Evolutionary conservation across 177 flowering plant species (phyloP).

Genomic region (Tripterygium wilfordii): DNA sequence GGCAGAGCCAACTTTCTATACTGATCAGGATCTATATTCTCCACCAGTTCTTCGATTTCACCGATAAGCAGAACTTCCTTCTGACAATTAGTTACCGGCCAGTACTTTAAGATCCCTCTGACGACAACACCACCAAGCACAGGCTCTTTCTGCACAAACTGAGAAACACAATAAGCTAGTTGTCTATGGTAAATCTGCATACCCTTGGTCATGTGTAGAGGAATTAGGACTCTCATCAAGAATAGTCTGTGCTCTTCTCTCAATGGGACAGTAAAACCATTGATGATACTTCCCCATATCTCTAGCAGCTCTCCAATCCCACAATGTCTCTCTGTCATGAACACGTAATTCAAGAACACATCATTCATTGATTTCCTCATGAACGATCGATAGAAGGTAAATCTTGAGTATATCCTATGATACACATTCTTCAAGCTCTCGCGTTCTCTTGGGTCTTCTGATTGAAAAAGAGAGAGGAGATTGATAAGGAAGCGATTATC

Average conservation of each 20-base stretch:
- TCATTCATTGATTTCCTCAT: constrained; percentile 74
- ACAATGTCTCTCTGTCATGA: constrained; percentile 45
- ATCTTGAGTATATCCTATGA: constrained; percentile 58
- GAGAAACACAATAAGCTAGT: constrained; percentile 62
- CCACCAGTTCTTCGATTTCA: constrained; percentile 69
- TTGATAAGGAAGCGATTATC: constrained; percentile 47
- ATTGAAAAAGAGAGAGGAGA: constrained; percentile 50
- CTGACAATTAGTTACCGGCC: constrained; percentile 69
- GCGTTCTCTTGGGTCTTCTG: constrained; percentile 68
- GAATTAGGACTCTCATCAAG: constrained; percentile 58
- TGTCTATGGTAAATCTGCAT: constrained; percentile 59
- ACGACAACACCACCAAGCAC: constrained; percentile 47
- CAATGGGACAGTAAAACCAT: constrained; percentile 63
- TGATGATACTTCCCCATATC: constrained; percentile 78
- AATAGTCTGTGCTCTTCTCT: constrained; percentile 77
- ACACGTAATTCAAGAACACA: constrained; percentile 44
- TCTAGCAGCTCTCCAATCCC: constrained; percentile 72
- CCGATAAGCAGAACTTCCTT: constrained; percentile 63
- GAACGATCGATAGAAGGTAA: constrained; percentile 52
- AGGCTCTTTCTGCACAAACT: constrained; percentile 77
- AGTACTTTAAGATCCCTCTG: constrained; percentile 50
- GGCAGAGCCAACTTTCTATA: constrained; percentile 43
- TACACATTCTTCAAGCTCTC: constrained; percentile 59
- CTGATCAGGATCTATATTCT: constrained; percentile 39
- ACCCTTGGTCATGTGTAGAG: constrained; percentile 63